Evolutionary conservation across 192 early-diverging fungal species (phyloP).

Genomic region (Backusella australiensis): DNA sequence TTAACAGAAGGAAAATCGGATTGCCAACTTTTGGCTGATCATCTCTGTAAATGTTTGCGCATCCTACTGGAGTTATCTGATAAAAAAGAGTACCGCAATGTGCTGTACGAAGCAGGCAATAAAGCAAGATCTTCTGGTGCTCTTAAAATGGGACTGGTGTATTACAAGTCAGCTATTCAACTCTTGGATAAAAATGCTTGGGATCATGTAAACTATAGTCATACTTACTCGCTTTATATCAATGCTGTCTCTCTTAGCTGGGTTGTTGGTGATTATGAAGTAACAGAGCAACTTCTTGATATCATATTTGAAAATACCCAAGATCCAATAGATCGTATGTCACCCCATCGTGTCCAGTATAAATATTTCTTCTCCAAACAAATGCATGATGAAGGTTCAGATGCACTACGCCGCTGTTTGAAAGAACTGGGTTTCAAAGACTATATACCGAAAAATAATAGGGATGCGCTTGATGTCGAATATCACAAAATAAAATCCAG

Average conservation of each 20-base stretch:
- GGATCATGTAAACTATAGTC: background rate
- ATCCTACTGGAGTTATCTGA: background rate
- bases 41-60: constrained; percentile 23
- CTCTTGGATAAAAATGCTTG: constrained; percentile 16
- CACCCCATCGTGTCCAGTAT: constrained; percentile 18
- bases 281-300: constrained; percentile 12
- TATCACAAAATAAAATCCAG: constrained; percentile 3
- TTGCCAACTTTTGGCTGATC: constrained; percentile 18
- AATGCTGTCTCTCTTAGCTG: constrained; percentile 24
- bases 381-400: constrained; percentile 22
- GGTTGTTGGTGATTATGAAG: constrained; percentile 26
- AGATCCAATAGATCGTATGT: constrained; percentile 23
- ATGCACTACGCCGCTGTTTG: constrained; percentile 17
- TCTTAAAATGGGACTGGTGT: constrained; percentile 21
- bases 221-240: constrained; percentile 11
- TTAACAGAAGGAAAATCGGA: constrained; percentile 15
- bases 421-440: constrained; percentile 15
- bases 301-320: constrained; percentile 20
- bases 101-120: constrained; percentile 16
- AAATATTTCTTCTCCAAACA: constrained; percentile 22
- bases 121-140: constrained; percentile 27
- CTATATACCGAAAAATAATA: background rate
- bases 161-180: constrained; percentile 21
- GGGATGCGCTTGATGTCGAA: background rate
- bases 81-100: constrained; percentile 10